Base-by-base conservation (phyloP, 1,284 basidiomycete genomes). In the Moesziomyces sp. region DNA sequence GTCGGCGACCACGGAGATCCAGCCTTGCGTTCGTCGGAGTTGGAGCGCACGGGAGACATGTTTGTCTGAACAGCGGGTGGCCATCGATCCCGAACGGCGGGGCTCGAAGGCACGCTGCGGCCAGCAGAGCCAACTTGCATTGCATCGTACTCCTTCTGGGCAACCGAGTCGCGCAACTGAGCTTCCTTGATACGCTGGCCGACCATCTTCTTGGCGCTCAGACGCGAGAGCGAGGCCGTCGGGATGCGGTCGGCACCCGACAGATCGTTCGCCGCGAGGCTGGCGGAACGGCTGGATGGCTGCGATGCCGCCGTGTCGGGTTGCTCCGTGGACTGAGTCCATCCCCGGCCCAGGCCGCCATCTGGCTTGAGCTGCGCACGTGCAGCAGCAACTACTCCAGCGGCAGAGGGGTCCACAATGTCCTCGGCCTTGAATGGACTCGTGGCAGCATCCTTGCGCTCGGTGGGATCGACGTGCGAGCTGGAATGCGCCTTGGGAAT, bases 121-220 rank as follows among this genome's bases (percentile, higher is more conserved):
- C 71, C 61, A 5, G 59, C 6, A 3, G 52, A 28, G 46, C 44
- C 60, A 5, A 56, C 55, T 55, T 64, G 57, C 58, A 60, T 63
- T 13, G 66, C 52, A 1, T 74, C 71, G 44, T 8, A 11, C 23
- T 74, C 71, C 52, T 69, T 69, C 26, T 62, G 66, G 1, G 66
- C 71, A 3, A 45, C 46, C 14, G 54, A 58, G n/a, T 71, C 76
- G 5, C 79, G 63, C 58, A 73, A 54, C 54, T 78, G 69, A 5
- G 79, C 79, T 71, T 81, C 79, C 38, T 71, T 67, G 46, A 81
- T 67, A 19, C 79, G 65, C 62, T 81, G 79, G 0, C 74, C 77
- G 26, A 81, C 79, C 78, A 78, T 76, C 47, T 68, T 70, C 45
- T 77, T 65, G 23, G 74, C 77, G 52, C 74, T 68, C 23, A 81